Percentiles rank a stretch among this genome's conserved stretches.
Evolutionary conservation across 306 rosid genomes (phyloP).

Genomic region (Castanea mollissima): DNA sequence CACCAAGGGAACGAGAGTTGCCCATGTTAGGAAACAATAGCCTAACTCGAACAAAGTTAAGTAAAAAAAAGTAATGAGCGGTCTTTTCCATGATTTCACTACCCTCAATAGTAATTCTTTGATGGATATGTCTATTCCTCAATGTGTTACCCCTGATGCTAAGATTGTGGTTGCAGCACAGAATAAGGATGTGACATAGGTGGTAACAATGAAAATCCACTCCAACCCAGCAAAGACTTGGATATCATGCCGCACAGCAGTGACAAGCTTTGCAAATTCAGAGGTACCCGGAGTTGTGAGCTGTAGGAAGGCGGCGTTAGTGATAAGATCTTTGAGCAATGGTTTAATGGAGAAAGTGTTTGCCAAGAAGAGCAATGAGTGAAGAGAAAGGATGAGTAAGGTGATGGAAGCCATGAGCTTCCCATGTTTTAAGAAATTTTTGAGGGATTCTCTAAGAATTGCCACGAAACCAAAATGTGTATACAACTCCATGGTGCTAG

Average conservation of each 20-base stretch:
- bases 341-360: slow-evolving; percentile 11
- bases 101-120: not conserved
- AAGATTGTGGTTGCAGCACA: slow-evolving; percentile 3
- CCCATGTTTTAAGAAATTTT: slow-evolving; percentile 14
- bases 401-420: slow-evolving; percentile 13
- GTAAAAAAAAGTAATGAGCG: slow-evolving; percentile 19
- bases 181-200: not conserved
- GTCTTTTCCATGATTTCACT: slow-evolving; percentile 12
- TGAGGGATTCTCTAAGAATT: slow-evolving; percentile 13
- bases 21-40: not conserved
- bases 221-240: not conserved
- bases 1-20: not conserved
- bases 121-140: not conserved
- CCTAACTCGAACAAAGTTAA: slow-evolving; percentile 13
- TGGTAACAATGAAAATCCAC: slow-evolving; percentile 15
- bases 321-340: not conserved
- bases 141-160: not conserved
- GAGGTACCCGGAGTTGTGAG: not conserved
- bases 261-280: not conserved
- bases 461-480: not conserved
- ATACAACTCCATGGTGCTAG: slow-evolving; percentile 4
- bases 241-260: not conserved
- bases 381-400: slow-evolving; percentile 8
- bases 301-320: not conserved
- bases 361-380: slow-evolving; percentile 7